Evolutionary conservation across 257 asterid species (phyloP).

Genomic region (Penstemon eatonii): DNA sequence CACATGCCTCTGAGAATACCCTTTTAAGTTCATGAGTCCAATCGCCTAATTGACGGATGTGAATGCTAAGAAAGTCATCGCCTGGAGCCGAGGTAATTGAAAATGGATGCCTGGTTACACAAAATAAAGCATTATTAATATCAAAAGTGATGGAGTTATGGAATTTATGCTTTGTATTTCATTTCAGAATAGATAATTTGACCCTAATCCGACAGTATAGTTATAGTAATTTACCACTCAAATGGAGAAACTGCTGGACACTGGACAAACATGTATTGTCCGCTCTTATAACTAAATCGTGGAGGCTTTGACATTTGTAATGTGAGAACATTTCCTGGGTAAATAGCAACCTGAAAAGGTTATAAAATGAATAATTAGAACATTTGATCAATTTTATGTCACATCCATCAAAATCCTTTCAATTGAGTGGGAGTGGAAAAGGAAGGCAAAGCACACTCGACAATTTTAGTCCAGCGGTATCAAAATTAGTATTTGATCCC

Average conservation of each 20-base stretch:
- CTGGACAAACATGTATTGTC: conserved; percentile 95
- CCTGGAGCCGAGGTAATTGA: conserved; percentile 96
- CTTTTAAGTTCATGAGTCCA: conserved; percentile 95
- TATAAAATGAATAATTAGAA: background rate
- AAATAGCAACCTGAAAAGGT: conserved; percentile 76
- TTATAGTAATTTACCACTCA: conserved; percentile 61
- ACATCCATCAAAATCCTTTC: background rate
- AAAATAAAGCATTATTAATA: conserved; percentile 11
- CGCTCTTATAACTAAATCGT: conserved; percentile 75
- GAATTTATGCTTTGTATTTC: background rate
- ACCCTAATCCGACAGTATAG: background rate
- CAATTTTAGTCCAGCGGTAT: too few species aligned
- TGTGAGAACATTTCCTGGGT: conserved; percentile 87
- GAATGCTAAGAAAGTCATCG: conserved; percentile 90
- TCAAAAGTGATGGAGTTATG: background rate
- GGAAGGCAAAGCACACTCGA: too few species aligned
- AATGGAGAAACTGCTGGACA: conserved; percentile 97
- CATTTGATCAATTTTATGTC: conserved; percentile 2
- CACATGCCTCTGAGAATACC: conserved; percentile 87
- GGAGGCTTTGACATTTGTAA: conserved; percentile 96
- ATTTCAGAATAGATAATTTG: too few species aligned
- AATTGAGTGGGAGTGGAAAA: too few species aligned
- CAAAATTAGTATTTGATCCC: too few species aligned
- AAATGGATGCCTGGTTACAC: conserved; percentile 82
- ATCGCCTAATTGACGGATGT: conserved; percentile 89